phyloP scores from a whole-genome alignment of 192 early-diverging fungal species.

The Physocladia obscura region DNA sequence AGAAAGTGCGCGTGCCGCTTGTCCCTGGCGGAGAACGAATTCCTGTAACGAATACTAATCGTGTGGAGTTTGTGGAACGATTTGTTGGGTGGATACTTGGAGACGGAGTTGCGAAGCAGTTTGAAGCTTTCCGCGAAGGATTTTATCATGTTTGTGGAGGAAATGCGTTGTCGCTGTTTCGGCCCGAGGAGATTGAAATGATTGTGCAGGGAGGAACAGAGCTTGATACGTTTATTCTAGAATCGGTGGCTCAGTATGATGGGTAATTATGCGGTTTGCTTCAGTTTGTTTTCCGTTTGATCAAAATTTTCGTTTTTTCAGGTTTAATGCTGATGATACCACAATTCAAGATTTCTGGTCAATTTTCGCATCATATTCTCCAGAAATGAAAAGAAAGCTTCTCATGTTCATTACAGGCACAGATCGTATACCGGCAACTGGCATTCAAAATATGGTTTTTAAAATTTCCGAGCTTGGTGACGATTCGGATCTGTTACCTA shows the following conservation, averaged over 20 bases:
- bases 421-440: conserved; percentile 74
- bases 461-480: conserved; percentile 49
- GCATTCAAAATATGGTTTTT: conserved; percentile 52
- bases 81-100: conserved; percentile 71
- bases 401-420: conserved; percentile 87
- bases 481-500: conserved; percentile 77
- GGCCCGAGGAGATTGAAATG: conserved; percentile 55
- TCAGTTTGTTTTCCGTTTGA: not conserved
- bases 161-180: conserved; percentile 54
- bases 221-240: conserved; percentile 47
- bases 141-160: conserved; percentile 74
- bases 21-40: conserved; percentile 60
- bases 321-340: conserved; percentile 64
- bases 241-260: conserved; percentile 54
- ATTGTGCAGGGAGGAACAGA: conserved; percentile 56
- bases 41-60: conserved; percentile 78
- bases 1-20: conserved; percentile 61
- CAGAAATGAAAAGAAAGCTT: conserved; percentile 68
- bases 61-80: conserved; percentile 67
- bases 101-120: conserved; percentile 59
- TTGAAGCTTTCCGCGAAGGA: conserved; percentile 75
- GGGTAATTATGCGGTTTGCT: conserved; percentile 48
- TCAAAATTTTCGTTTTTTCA: conserved; percentile 44
- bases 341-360: conserved; percentile 79
- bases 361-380: conserved; percentile 61